Evolutionary conservation across 176 grass and related monocot species (phyloP).

Genomic region (Eremochloa ophiuroides): DNA sequence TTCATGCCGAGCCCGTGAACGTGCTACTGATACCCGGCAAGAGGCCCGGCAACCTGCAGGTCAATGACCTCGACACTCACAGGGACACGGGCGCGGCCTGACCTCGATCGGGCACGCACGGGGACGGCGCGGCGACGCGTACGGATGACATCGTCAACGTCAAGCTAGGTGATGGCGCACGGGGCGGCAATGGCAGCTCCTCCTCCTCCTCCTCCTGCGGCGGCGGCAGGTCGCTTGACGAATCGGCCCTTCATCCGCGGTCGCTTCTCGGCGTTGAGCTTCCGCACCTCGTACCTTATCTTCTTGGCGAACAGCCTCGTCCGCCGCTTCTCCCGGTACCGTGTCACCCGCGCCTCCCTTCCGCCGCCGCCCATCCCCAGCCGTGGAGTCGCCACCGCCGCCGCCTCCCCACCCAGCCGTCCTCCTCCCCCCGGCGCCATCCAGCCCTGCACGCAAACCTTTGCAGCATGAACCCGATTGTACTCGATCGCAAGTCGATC

Average conservation of each 20-base stretch:
- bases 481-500: background rate
- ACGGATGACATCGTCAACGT: background rate
- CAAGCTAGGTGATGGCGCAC: constrained; percentile 26
- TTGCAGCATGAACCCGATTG: background rate
- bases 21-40: background rate
- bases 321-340: constrained; percentile 96
- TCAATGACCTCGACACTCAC: background rate
- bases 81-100: background rate
- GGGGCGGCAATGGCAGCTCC: background rate
- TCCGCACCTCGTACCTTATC: constrained; percentile 97
- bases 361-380: constrained; percentile 34
- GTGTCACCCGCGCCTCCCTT: constrained; percentile 66
- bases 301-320: constrained; percentile 97
- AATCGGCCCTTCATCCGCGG: constrained; percentile 97
- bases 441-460: constrained; percentile 48
- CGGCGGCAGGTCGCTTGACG: constrained; percentile 48
- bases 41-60: background rate
- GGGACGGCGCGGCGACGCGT: background rate
- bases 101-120: background rate
- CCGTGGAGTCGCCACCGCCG: background rate
- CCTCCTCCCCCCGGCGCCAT: constrained; percentile 26
- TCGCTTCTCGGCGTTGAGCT: constrained; percentile 97
- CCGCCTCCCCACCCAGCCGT: background rate
- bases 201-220: background rate
- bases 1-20: constrained; percentile 36